A percentile compares a stretch with the other conserved stretches of the same genome.
phyloP scores from a whole-genome alignment of 257 asterid species.

The Solanum appendiculatum region DNA sequence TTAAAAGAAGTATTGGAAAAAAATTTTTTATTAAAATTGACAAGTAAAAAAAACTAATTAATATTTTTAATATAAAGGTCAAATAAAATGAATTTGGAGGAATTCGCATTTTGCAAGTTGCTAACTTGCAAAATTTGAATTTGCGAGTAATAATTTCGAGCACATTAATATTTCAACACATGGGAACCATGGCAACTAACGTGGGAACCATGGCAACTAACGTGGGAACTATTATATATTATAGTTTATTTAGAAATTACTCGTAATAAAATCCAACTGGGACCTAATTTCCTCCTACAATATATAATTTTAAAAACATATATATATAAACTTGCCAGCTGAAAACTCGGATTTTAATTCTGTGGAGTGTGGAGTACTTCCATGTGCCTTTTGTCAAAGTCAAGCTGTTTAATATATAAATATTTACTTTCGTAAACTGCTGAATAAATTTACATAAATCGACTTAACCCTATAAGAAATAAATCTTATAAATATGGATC shows the following conservation, averaged over 20 bases:
- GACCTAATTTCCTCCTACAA: background rate
- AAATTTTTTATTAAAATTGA: no score
- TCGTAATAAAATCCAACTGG: background rate
- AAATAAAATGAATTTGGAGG: background rate
- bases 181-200: background rate
- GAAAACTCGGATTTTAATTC: background rate
- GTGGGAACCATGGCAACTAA: no score
- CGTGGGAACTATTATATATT: no score
- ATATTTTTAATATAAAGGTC: background rate
- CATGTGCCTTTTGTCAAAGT: background rate
- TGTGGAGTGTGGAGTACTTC: background rate
- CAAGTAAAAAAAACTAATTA: no score
- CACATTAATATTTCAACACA: background rate
- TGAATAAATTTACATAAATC: background rate
- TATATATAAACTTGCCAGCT: background rate
- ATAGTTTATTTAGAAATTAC: background rate
- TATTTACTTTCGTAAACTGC: background rate
- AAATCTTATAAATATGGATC: background rate
- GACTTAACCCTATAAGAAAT: background rate
- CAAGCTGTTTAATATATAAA: background rate
- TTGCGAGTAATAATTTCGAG: background rate
- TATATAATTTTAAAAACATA: background rate
- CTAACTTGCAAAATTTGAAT: background rate
- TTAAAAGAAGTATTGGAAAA: no score
- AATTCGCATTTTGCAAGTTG: background rate